Evolutionary conservation across 768 basidiomycete genomes (phyloP).

Genomic region (Tylopilus sp.): DNA sequence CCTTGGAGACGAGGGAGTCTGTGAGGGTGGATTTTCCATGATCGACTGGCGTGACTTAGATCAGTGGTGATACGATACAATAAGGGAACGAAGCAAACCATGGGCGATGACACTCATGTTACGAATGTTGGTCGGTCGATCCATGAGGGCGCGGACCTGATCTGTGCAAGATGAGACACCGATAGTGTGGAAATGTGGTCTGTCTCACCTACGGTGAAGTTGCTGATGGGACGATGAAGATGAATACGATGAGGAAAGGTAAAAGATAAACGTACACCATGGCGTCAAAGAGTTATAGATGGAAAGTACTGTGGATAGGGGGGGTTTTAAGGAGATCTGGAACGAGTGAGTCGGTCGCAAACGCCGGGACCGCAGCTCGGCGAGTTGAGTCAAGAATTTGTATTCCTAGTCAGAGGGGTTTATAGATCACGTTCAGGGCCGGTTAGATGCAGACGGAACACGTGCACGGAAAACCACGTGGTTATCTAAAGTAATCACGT

Average conservation of each 20-base stretch:
- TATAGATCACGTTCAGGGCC: constrained; percentile 51
- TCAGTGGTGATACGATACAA: constrained; percentile 15
- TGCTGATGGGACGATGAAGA: constrained; percentile 50
- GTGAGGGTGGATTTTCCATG: constrained; percentile 99
- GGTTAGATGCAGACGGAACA: constrained; percentile 18
- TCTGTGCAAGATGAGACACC: constrained; percentile 41
- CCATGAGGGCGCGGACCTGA: constrained; percentile 87
- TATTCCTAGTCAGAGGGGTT: constrained; percentile 18
- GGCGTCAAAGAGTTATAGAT: constrained; percentile 48
- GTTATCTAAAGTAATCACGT: constrained; percentile 19
- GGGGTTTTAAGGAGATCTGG: neutral
- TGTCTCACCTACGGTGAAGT: constrained; percentile 82
- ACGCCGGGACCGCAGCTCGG: constrained; percentile 29
- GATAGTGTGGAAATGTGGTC: neutral
- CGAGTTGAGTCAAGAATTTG: constrained; percentile 12
- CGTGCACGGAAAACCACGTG: constrained; percentile 7
- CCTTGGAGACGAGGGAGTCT: constrained; percentile 98
- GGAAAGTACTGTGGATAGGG: constrained; percentile 15
- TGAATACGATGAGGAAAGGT: constrained; percentile 3
- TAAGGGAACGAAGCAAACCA: constrained; percentile 47
- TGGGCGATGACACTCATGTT: constrained; percentile 95
- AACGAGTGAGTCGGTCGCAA: constrained; percentile 13
- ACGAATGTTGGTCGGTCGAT: constrained; percentile 87
- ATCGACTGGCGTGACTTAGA: constrained; percentile 65
- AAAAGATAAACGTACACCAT: constrained; percentile 70